Conservation (phyloP, 192 early-diverging fungal species). For the Phlyctochytrium planicorne region DNA sequence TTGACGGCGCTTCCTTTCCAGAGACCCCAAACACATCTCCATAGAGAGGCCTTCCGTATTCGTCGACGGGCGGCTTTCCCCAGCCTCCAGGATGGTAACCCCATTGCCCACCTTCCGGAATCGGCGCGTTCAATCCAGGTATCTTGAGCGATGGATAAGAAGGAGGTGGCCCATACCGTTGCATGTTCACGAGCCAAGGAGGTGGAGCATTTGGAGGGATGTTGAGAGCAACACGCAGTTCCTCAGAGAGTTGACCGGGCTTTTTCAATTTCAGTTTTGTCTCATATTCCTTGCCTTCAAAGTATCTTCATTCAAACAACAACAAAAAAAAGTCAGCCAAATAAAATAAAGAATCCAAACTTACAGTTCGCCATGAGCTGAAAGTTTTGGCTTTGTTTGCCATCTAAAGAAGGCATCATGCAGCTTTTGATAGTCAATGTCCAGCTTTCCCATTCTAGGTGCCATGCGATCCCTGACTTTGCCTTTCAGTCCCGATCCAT, state of each 20-base stretch:
- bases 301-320: no score
- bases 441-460: constrained; percentile 95
- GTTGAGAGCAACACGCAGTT: constrained; percentile 81
- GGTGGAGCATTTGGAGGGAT: constrained; percentile 92
- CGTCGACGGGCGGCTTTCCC: constrained; percentile 60
- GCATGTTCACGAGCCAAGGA: constrained; percentile 99
- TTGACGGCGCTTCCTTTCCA: constrained; percentile 42
- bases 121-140: constrained; percentile 94
- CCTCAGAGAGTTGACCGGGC: constrained; percentile 83
- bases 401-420: constrained; percentile 97
- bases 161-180: constrained; percentile 93
- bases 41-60: constrained; percentile 87
- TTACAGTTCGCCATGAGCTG: constrained; percentile 79
- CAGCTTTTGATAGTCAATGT: constrained; percentile 96
- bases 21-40: constrained; percentile 90
- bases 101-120: constrained; percentile 97
- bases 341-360: constrained; percentile 57
- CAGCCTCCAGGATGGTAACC: constrained; percentile 95
- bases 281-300: constrained; percentile 96
- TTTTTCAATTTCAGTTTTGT: constrained; percentile 83
- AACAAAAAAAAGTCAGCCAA: constrained; percentile 4
- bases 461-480: constrained; percentile 84
- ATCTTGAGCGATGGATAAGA: constrained; percentile 88
- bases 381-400: constrained; percentile 79
- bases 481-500: constrained; percentile 72